Base-by-base conservation (phyloP, 2,329 filamentous ascomycete genomes). In the Zopfia rhizophila region DNA sequence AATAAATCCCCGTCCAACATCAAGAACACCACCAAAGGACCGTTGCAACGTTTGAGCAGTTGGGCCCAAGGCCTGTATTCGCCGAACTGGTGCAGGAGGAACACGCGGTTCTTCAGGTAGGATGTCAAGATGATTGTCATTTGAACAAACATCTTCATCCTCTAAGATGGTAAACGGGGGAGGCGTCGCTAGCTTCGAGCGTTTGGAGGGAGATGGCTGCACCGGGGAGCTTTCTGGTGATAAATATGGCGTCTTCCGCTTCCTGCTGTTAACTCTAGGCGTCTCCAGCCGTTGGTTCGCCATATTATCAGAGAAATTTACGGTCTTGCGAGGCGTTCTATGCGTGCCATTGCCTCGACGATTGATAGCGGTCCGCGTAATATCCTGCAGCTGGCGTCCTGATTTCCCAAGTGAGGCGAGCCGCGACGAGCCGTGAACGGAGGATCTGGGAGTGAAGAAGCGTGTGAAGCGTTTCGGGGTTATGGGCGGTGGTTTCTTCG, bases 401-500 rank as follows among this genome's bases (percentile, higher is more conserved):
- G 77, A 76, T 48, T 69, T 72, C 45, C 72, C 61, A 7, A 63
- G 48, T 2, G 56, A 46, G 12, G 47, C 56, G 25, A 57, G 48
- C 37, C 55, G 48, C 11, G 63, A 65, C 4, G 64, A 65, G 11
- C 56, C 62, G 55, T 66, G 55, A n/a, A 61, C 54, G 3, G 72
- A 68, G n/a, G 51, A 60, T 22, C 36, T 25, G 8, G 77, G 78
- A 10, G 76, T 78, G 63, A 80, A 80, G 65, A 80, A 80, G 50
- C 75, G 73, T 35, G 64, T 78, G 65, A 80, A 79, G 45, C 78
- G 72, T 56, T 77, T 78, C 5, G 78, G 78, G 1, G 78, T 80
- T 53, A 80, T 77, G 19, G 76, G 77, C 5, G 78, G 77, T 22
- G 75, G 73, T 48, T 72, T 75, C 53, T 68, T 77, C 25, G 68